Evolutionary conservation across 139 green algal species (phyloP), one percentile per base, ranked within the genome.

Genomic region (Coccomyxa sp.): DNA sequence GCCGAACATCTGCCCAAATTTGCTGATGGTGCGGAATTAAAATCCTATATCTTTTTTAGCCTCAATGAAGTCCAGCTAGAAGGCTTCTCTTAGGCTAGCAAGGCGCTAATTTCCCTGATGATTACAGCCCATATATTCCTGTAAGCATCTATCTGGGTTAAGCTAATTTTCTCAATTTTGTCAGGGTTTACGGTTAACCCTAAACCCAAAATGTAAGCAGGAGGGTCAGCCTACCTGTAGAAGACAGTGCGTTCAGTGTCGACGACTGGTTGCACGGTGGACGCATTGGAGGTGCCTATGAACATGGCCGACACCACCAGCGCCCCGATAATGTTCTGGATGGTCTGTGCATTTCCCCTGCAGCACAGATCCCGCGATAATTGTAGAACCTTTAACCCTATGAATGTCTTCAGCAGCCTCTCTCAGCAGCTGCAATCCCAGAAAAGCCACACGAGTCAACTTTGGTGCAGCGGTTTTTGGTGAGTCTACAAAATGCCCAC

Each of bases 261-360:
- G 11, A 71, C 77, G 0, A 86, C 66, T 21, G 82, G 82, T 12
- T 86, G 82, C 38, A 86, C 66, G 16, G 82, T 86, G 82, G 63
- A 80, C 10, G 77, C 71, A 77, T 86, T 86, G 77, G 60, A 82
- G 63, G 77, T 86, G 27, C 82, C 82, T 25, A 87, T 74, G 59
- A 83, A 83, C 45, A 87, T 84, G 74, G 77, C 63, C 0, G 84
- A 59, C 9, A 81, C 25, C 21, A 84, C 58, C 79, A 83, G 51
- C 15, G 84, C 74, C 14, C 84, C 57, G 45, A 30, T 66, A 27
- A 78, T 38, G 71, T 38, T 38, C 71, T 78, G 71, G 71, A 78
- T 51, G 14, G 17, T 27, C 25, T 28, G 63, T 4, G 63, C 63
- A 71, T 21, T 71, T 21, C 63, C 63, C 63, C 63, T 71, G 9